Evolutionary conservation across 495 filamentous ascomycete species (phyloP), one percentile per base, ranked within the genome.

Genomic region (Daldinia childiae): DNA sequence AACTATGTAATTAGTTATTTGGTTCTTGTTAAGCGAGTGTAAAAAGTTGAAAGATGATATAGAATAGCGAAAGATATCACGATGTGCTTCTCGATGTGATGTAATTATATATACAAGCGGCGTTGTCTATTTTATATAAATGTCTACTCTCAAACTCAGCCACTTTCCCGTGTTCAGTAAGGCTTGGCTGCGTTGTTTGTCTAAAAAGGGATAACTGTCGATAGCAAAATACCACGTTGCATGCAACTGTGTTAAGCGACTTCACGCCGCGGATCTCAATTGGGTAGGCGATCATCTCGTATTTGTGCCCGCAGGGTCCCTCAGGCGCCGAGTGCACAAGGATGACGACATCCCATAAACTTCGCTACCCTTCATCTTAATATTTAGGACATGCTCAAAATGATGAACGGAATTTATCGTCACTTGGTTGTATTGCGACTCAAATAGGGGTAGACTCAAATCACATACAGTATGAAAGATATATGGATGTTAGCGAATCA

Each of bases 241-340:
- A 62, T 66, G 48, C 21, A 9, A 24, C 17, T 15, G 32, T 39
- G 38, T 29, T 60, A 60, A 57, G 48, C 9, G 58, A 51, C 12
- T 41, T 29, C 5, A 50, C 17, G 27, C 56, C 27, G 41, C 32
- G 12, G 50, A 41, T 39, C 58, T 54, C 63, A 43, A 62, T 66
- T 55, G 41, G 62, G 68, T 29, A 65, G 69, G 19, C 69, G 64
- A 67, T 72, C 69, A 63, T 59, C 69, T 72, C 69, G 69, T 72
- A 72, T 72, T 72, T 48, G 26, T 36, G 30, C 24, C 60, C 54
- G 21, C 52, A 19, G 58, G 41, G 26, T 32, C 58, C 34, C 45
- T 30, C 61, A 58, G 36, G 60, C 66, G 66, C 66, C 36, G 45
- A 30, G 54, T 36, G 29, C 3, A 15, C 29, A 17, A 39, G n/a